Evolutionary conservation across 108 stramenopile species (phyloP), one percentile per base, ranked within the genome.

Genomic region (Fragilaria crotonensis): DNA sequence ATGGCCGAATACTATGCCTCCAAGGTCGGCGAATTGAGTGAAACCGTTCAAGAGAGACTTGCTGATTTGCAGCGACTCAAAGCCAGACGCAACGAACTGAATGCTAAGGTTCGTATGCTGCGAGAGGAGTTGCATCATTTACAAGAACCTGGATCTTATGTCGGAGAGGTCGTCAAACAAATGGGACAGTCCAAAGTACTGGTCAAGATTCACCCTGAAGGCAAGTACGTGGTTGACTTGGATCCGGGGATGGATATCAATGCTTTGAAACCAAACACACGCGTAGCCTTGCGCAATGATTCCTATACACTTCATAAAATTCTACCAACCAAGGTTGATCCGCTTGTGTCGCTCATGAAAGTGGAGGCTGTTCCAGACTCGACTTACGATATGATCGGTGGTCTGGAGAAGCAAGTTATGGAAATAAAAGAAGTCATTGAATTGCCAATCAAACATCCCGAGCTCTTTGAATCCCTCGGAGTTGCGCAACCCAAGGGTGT

Each of bases 341-440:
- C 99, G 4, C 67, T 99, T 47, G 99, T 99, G 28, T 78, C 79
- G 19, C 74, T 99, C 47, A 99, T 99, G 99, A 98, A 98, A 75
- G 99, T 99, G 53, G 99, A 99, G 73, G 96, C 96, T 48, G 99
- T 99, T 29, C 99, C 99, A 0, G 99, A 99, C 66, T 96, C 96
- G 1, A 98, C 99, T 9, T 99, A 99, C 66, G 99, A 99, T 67
- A 98, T 99, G 97, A 96, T 99, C 62, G 99, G 99, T 28, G 99
- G 99, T 41, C 72, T 99, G 31, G 93, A 95, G 45, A 98, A 99
- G 72, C 99, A 99, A 72, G 96, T 99, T 45, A 85, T 96, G 79
- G 99, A 99, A 73, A 99, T 99, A 64, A 99, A 99, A 76, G 99
- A 99, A 79, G 96, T 99, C 14, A 99, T 99, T 71, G 99, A 99